Base-by-base conservation (phyloP, 768 basidiomycete genomes). In the Naganishia onofrii region DNA sequence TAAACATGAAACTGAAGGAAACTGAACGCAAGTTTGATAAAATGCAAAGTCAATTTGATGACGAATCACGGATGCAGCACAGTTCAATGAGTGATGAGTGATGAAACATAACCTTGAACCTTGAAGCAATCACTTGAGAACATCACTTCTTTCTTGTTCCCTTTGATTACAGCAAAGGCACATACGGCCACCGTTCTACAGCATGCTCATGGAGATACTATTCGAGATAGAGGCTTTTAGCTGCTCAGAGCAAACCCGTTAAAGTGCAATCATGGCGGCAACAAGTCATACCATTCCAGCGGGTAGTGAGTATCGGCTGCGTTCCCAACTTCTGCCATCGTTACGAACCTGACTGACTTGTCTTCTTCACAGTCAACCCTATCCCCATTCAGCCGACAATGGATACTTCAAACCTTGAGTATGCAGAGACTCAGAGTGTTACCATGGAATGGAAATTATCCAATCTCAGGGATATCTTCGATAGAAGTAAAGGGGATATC, bases 361-460 rank as follows among this genome's bases (percentile, higher is more conserved):
- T 23, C 6, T 58, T 51, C 13, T 13, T 2, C 19, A 1, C 36
- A 63, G 60, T 42, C 3, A 63, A 44, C 38, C 60, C 60, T 29
- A 63, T 63, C 10, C 34, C 60, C 7, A 44, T 42, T 3, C 60
- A 63, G 21, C 68, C 68, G 3, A 63, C 36, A 29, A 58, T 71
- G 31, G 65, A 66, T 19, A 6, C 72, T 2, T 31, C 69, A 9
- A 42, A 38, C 15, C 76, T 76, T 34, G 78, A 80, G 52, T 81
- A 78, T 67, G 67, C 73, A 38, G 80, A 81, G 73, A 78, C 77
- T 3, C 73, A 73, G 3, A 78, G 79, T 3, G 76, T 82, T 17
- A 78, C 75, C 23, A 77, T 83, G 42, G 91, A 92, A 81, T 93
- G 92, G 92, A 87, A 86, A 0, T 82, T 93, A 31, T 84, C 84